Evolutionary conservation across 768 basidiomycete genomes (phyloP).

Genomic region (Podaxis mareebaensis): DNA sequence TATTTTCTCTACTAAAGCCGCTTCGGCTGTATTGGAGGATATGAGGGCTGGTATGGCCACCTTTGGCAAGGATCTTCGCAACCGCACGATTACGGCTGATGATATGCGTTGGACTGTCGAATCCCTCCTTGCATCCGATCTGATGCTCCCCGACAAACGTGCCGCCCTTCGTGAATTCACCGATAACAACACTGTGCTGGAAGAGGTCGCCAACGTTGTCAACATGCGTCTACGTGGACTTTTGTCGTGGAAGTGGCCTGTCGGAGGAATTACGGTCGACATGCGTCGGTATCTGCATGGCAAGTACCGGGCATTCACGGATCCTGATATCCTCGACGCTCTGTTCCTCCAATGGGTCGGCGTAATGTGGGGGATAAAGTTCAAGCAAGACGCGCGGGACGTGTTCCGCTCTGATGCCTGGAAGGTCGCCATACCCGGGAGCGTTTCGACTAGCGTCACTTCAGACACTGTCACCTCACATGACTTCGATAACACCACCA

Average conservation of each 20-base stretch:
- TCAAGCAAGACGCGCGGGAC: constrained; percentile 31
- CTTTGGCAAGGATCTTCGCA: constrained; percentile 30
- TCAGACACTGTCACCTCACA: constrained; percentile 11
- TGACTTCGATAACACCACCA: constrained; percentile 19
- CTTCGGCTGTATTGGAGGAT: constrained; percentile 27
- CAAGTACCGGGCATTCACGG: constrained; percentile 51
- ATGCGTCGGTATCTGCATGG: constrained; percentile 50
- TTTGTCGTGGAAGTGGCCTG: constrained; percentile 45
- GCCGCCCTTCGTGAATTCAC: constrained; percentile 42
- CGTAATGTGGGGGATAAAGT: constrained; percentile 39
- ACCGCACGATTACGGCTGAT: constrained; percentile 22
- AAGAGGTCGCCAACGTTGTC: constrained; percentile 44
- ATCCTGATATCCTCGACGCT: constrained; percentile 47
- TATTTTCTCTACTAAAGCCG: constrained; percentile 36
- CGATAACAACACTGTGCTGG: constrained; percentile 36
- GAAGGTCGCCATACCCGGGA: constrained; percentile 27
- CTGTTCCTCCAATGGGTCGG: constrained; percentile 47
- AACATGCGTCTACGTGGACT: constrained; percentile 45
- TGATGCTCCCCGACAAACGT: constrained; percentile 41
- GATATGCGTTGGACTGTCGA: constrained; percentile 35
- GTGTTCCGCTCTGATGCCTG: constrained; percentile 38
- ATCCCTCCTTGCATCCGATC: constrained; percentile 34
- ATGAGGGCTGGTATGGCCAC: constrained; percentile 30
- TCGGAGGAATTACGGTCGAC: constrained; percentile 40
- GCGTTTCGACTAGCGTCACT: constrained; percentile 23